phyloP scores from a whole-genome alignment of 192 early-diverging fungal species.

The Coemansia erecta region DNA sequence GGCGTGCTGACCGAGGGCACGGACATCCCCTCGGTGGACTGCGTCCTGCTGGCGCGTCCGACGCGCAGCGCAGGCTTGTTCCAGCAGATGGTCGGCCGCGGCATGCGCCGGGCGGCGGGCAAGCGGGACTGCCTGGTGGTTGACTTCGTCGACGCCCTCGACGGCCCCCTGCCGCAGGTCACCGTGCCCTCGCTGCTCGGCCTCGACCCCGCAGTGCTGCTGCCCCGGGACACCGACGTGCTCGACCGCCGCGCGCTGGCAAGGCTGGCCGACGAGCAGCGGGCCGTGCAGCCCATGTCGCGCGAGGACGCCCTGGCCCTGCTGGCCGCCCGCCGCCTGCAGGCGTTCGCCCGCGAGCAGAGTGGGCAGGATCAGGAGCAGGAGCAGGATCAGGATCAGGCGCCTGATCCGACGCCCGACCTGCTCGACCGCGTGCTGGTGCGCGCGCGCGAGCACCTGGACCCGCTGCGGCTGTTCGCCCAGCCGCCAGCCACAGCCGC shows the following conservation, averaged over 20 bases:
- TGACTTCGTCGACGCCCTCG: conserved; percentile 82
- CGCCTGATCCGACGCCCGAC: neutral
- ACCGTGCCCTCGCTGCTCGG: conserved; percentile 83
- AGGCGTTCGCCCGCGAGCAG: neutral
- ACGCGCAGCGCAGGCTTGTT: conserved; percentile 82
- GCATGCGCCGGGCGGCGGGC: conserved; percentile 63
- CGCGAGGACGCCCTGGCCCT: neutral
- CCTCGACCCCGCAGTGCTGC: conserved; percentile 57
- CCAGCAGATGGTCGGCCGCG: conserved; percentile 96
- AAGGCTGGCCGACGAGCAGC: conserved; percentile 1
- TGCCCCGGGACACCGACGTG: conserved; percentile 51
- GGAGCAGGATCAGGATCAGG: neutral
- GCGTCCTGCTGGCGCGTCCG: conserved; percentile 81
- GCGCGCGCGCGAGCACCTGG: neutral
- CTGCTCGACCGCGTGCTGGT: neutral
- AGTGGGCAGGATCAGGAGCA: neutral
- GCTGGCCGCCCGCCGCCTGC: neutral
- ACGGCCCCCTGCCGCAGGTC: conserved; percentile 46
- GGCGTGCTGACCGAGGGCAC: conserved; percentile 80
- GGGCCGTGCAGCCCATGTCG: no score
- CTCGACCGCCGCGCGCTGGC: neutral
- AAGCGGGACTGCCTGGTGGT: conserved; percentile 81
- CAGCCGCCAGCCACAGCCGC: neutral
- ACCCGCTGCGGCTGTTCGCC: neutral
- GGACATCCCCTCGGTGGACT: conserved; percentile 89